phyloP scores from a whole-genome alignment of 2,329 filamentous ascomycete genomes.

The Xylaria sp. region DNA sequence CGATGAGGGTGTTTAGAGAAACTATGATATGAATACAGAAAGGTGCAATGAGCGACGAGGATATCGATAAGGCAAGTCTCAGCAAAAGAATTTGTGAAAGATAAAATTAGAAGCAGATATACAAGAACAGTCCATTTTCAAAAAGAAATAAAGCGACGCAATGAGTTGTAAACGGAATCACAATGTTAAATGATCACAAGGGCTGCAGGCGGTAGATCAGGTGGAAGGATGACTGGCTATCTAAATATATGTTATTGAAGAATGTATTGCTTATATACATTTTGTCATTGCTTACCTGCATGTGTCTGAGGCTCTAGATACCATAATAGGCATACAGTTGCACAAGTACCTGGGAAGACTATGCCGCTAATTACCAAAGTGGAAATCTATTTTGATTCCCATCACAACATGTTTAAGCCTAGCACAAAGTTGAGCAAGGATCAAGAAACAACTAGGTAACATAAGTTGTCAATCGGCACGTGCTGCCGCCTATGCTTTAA shows the following conservation, averaged over 20 bases:
- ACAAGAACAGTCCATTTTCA: not conserved
- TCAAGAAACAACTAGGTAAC: not conserved
- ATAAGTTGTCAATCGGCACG: not conserved
- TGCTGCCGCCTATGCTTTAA: slow-evolving; percentile 2
- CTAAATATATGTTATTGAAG: slow-evolving; percentile 4
- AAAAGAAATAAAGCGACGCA: not conserved
- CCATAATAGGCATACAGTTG: no score
- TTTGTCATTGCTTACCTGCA: not conserved
- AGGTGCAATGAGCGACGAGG: not conserved
- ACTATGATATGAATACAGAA: not conserved
- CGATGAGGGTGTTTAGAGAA: not conserved
- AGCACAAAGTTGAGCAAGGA: slow-evolving; percentile 2
- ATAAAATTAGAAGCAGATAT: not conserved
- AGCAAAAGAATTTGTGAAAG: not conserved
- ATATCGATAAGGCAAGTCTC: not conserved
- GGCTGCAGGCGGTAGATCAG: no score
- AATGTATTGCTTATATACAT: slow-evolving; percentile 1
- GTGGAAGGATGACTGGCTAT: not conserved
- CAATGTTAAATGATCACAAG: not conserved
- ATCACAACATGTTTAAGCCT: slow-evolving; percentile 9
- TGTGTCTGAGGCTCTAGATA: not conserved
- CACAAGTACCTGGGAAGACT: no score
- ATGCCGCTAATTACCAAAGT: slow-evolving; percentile 35
- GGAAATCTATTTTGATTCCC: slow-evolving; percentile 41
- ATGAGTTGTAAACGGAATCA: not conserved